Base-by-base conservation (phyloP, 1,139 yeast species). In the Yamadazyma oceani region DNA sequence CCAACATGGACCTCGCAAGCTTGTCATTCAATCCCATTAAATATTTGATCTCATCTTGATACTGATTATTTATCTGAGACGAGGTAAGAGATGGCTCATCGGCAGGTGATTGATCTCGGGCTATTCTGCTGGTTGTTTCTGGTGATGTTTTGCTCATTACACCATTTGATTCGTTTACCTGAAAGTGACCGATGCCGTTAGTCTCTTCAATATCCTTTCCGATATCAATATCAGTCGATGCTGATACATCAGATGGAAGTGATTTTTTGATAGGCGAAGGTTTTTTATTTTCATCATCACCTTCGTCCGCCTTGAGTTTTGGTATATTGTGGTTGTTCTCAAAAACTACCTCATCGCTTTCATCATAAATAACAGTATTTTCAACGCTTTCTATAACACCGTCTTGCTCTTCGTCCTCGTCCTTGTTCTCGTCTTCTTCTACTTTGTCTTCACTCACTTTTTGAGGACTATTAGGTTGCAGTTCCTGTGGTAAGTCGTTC, bases 181-280 rank as follows among this genome's bases (percentile, higher is more conserved):
- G 9, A 11, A 26, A 26, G 6, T 21, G 32, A 19, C 17, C 16
- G 21, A 17, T 9, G 4, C 32, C 4, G 7, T 21, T 17, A 8
- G 31, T 13, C 22, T 6, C 13, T 9, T 19, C 14, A 3, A 24
- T 22, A 14, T 26, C 6, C 11, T 27, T 27, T 11, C 32, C 32
- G 5, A 29, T 16, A 21, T 35, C 31, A 23, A 42, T 27, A 23
- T 51, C 55, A 1, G 60, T 54, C 1, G 58, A 53, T 1, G 44
- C 55, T 10, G 60, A 57, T 8, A 54, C 42, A 38, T 54, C 53
- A 2, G 55, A 48, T 5, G 57, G 57, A 17, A 54, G 39, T 7
- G 35, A 35, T 16, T 41, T 43, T 17, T 44, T 49, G 11, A 51
- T 43, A 1, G 55, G 57, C 22, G 49, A 46, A 16, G 15, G 16